phyloP scores from a whole-genome alignment of 1,284 basidiomycete species.

The Schizophyllum amplum region DNA sequence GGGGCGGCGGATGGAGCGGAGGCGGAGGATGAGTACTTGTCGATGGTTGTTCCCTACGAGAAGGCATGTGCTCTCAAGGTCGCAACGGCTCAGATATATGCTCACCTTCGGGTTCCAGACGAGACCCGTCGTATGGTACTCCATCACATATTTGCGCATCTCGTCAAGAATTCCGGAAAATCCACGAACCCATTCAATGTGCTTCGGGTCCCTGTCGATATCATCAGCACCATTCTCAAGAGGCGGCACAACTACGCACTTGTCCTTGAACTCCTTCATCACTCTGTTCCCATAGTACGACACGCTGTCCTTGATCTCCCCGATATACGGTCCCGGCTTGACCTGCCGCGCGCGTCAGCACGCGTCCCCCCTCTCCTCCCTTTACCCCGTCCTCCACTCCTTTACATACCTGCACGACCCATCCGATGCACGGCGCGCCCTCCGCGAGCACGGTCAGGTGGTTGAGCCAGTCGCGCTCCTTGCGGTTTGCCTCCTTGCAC shows the following conservation, averaged over 20 bases:
- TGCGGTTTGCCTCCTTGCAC: constrained; percentile 77
- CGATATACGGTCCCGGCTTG: constrained; percentile 81
- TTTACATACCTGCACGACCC: constrained; percentile 74
- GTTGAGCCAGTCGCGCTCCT: constrained; percentile 76
- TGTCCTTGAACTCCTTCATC: constrained; percentile 90
- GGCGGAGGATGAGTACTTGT: constrained; percentile 39
- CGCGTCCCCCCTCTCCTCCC: background rate
- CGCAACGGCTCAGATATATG: background rate
- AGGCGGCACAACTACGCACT: constrained; percentile 41
- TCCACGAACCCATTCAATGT: constrained; percentile 82
- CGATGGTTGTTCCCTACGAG: constrained; percentile 64
- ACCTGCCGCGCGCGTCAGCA: constrained; percentile 34
- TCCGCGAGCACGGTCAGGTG: constrained; percentile 82
- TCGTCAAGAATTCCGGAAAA: constrained; percentile 73
- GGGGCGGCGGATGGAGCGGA: constrained; percentile 20
- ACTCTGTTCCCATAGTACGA: constrained; percentile 90
- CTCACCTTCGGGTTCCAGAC: constrained; percentile 83
- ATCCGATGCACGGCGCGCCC: constrained; percentile 82
- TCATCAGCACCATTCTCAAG: background rate
- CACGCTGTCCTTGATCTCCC: constrained; percentile 82
- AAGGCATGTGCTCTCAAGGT: background rate
- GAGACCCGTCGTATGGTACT: constrained; percentile 85
- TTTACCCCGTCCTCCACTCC: background rate
- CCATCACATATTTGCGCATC: constrained; percentile 77
- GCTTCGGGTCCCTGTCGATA: constrained; percentile 68